Conservation (phyloP, 139 green algal genomes). For the Chlorella vulgaris region DNA sequence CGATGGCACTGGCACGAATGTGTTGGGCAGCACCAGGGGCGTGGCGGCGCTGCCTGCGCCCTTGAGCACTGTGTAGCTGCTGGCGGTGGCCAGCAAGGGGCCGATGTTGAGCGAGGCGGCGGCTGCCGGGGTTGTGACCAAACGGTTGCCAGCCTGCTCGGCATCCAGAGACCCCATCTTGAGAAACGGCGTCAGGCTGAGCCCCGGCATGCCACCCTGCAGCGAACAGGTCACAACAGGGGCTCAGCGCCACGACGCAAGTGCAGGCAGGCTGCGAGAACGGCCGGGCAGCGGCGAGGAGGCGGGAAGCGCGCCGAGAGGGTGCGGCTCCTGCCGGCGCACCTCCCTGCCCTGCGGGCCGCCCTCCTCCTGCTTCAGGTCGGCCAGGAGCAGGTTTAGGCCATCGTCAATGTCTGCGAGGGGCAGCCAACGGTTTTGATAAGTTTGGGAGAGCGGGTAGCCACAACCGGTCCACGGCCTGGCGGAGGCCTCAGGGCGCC, state of each 20-base stretch:
- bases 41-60: background rate
- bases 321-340: background rate
- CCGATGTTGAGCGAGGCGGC: too few species aligned
- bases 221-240: too few species aligned
- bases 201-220: background rate
- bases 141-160: background rate
- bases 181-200: background rate
- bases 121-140: background rate
- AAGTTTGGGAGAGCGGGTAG: background rate
- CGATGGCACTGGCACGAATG: background rate
- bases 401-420: conserved; percentile 22
- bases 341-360: background rate
- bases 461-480: background rate
- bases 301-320: background rate
- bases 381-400: conserved; percentile 3
- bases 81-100: background rate
- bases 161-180: background rate
- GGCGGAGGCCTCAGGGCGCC: background rate
- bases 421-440: background rate
- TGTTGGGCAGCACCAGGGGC: conserved; percentile 7
- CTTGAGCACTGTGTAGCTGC: conserved; percentile 3
- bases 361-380: conserved; percentile 16
- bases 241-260: too few species aligned
- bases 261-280: background rate
- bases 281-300: background rate